Base-by-base conservation (phyloP, 352 stramenopile species). In the Phytopythium chamaehyphon region DNA sequence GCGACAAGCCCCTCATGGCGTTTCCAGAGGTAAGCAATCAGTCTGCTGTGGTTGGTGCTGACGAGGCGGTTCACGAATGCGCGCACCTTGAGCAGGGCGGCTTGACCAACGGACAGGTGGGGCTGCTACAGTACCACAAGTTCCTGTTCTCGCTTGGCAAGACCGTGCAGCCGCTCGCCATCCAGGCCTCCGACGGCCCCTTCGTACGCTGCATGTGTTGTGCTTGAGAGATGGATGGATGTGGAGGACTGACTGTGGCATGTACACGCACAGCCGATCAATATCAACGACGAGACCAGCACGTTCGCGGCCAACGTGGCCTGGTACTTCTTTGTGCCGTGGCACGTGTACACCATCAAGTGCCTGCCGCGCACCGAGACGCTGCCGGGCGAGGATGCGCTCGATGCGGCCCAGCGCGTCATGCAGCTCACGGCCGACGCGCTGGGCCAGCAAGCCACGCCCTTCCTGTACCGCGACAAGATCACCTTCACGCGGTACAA, bases 241-340 rank as follows among this genome's bases (percentile, higher is more conserved):
- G 0, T 54, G 16, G 5, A 48, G 39, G 19, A 12, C 22, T 47
- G 2, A 53, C 33, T 21, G 50, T 8, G 49, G 21, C 12, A 16
- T 19, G 10, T 45, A 12, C 49, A 23, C 3, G 56, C 56, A n/a
- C 28, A 87, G 73, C 78, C 78, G 14, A 65, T 89, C 39, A 87
- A 89, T 47, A 86, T 87, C 56, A 89, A 89, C 36, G 78, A 87
- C 59, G 78, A 89, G 61, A 87, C 78, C 19, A 87, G 76, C 47
- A 87, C 78, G 31, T 87, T 85, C 62, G 28, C 76, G 11, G 78
- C 78, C 3, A 89, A 89, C n/a, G 73, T 89, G 19, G 52, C 80
- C 1, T 89, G 78, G 78, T 89, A 87, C 47, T 51, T 87, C 22
- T 89, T 89, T 36, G 50, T 76, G 26, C 78, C 78, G 38, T 89